Base-by-base conservation (phyloP, 805 yeast species). In the Yarrowia sp. region DNA sequence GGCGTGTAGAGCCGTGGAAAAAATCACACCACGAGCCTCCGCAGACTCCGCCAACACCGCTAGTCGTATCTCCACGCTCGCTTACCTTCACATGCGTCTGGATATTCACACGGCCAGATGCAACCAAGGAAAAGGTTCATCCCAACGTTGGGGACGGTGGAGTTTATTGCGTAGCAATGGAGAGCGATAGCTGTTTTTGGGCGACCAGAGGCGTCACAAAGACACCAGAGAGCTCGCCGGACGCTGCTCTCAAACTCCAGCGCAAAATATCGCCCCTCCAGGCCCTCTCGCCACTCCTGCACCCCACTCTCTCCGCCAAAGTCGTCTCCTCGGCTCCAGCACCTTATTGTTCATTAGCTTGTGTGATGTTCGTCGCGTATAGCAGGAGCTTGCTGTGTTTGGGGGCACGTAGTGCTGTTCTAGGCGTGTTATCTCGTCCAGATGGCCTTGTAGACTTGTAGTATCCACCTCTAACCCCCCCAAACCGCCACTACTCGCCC, bases 91-190 rank as follows among this genome's bases (percentile, higher is more conserved):
- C 55, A 47, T 47, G 55, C 55, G 38, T 32, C 24, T 22, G 4
- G 14, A 21, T 47, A 47, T 47, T 47, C 55, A 47, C 55, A 47
- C 55, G 31, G 27, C 29, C 13, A 18, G 25, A 47, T 21, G 38
- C 55, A 31, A 21, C 55, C 38, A 31, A n/a, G 22, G 12, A n/a
- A 27, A 47, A 47, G 55, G 38, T 21, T 47, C 27, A 22, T 47
- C 55, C 55, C 55, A 47, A 47, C 55, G 55, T 47, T 47, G 55
- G 55, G 55, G 55, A 47, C 55, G 55, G 55, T 32, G 29, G 55
- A 47, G 55, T 47, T 47, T 47, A 47, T 47, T 47, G 38, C 25
- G 49, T 27, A 42, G 49, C 47, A 41, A 41, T 41, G 10, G 6
- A 41, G 24, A 19, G 22, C 12, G 47, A 14, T n/a, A n/a, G n/a